Conservation (phyloP, 306 rosid genomes). For the Comarum palustre region DNA sequence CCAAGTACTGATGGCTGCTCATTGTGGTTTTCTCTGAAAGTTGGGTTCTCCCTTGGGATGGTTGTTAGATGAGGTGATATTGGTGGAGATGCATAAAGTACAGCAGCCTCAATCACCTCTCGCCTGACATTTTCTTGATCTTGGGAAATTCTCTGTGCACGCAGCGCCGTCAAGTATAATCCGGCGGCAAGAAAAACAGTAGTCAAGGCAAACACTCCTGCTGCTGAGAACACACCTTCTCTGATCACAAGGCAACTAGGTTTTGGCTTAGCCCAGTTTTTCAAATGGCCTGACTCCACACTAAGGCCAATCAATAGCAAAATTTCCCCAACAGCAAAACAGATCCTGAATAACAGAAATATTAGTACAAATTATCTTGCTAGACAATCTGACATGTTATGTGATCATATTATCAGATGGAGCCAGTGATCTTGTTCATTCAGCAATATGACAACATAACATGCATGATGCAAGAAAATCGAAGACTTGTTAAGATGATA, state of each 20-base stretch:
- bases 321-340: conserved; percentile 85
- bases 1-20: conserved; percentile 23
- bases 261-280: conserved; percentile 65
- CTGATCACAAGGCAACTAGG: conserved; percentile 44
- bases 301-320: conserved; percentile 63
- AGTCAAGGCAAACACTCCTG: conserved; percentile 67
- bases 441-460: background rate
- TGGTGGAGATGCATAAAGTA: conserved; percentile 63
- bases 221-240: conserved; percentile 71
- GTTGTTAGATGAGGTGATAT: conserved; percentile 52
- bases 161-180: conserved; percentile 60
- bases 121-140: conserved; percentile 46
- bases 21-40: conserved; percentile 31
- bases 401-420: background rate
- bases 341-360: conserved; percentile 45
- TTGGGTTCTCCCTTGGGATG: conserved; percentile 64
- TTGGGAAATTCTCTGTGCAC: conserved; percentile 52
- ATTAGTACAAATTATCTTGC: background rate
- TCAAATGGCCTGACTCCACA: conserved; percentile 81
- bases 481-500: background rate
- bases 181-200: conserved; percentile 75
- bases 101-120: conserved; percentile 54
- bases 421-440: background rate
- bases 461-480: background rate
- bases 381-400: background rate